Evolutionary conservation across 83 land plant species (phyloP).

Genomic region (Picea abies): DNA sequence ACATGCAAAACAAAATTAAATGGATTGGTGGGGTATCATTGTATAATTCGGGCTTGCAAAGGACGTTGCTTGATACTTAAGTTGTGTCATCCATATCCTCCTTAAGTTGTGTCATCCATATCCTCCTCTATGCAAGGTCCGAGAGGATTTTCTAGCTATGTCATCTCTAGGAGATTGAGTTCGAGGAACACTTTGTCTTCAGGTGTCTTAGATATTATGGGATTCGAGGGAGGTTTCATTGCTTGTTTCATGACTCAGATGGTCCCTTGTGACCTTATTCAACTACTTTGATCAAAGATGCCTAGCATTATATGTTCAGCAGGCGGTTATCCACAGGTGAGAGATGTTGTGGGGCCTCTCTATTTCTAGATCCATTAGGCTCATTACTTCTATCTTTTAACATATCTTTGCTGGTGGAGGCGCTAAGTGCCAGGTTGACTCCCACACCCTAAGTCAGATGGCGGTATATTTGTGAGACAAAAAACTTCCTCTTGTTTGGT

Average conservation of each 20-base stretch:
- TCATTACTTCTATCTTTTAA: background rate
- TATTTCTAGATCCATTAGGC: background rate
- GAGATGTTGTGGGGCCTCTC: background rate
- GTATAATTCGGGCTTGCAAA: too few relatives aligned
- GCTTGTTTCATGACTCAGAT: background rate
- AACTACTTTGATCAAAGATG: background rate
- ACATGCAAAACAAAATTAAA: too few relatives aligned
- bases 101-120: too few relatives aligned
- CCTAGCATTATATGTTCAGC: background rate
- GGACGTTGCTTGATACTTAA: too few relatives aligned
- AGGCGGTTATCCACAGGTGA: background rate
- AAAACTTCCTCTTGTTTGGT: too few relatives aligned
- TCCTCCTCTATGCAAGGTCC: background rate
- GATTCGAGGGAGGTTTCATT: background rate
- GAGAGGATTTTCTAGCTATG: background rate
- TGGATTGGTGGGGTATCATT: too few relatives aligned
- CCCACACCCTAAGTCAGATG: background rate
- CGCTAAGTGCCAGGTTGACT: background rate
- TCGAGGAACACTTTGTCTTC: background rate
- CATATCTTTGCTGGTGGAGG: background rate
- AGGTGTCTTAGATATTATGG: background rate
- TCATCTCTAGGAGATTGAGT: background rate
- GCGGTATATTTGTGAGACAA: too few relatives aligned
- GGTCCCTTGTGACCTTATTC: background rate
- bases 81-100: too few relatives aligned